Evolutionary conservation across 2,329 filamentous ascomycete species (phyloP).

Genomic region (Purpureocillium lavendulum): DNA sequence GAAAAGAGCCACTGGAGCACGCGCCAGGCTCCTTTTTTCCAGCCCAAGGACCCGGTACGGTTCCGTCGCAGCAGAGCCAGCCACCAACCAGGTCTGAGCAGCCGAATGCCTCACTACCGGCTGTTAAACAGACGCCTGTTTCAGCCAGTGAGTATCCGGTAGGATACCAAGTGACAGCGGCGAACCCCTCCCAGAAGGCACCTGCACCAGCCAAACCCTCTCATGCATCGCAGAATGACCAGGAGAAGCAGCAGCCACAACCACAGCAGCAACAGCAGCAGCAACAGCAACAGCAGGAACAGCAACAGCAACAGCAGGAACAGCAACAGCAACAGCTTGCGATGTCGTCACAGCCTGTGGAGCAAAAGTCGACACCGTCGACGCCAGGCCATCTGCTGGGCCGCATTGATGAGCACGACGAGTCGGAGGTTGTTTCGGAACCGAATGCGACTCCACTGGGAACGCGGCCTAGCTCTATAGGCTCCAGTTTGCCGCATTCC

Average conservation of each 20-base stretch:
- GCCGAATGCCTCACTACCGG: neutral
- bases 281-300: no score
- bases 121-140: neutral
- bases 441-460: neutral
- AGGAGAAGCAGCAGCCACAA: neutral
- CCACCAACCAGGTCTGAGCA: neutral
- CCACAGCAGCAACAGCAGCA: no score
- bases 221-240: neutral
- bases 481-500: slow-evolving; percentile 3
- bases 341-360: neutral
- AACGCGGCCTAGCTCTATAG: slow-evolving; percentile 1
- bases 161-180: slow-evolving; percentile 1
- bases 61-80: neutral
- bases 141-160: slow-evolving; percentile 3
- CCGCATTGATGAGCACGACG: slow-evolving; percentile 11
- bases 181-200: neutral
- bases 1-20: slow-evolving; percentile 2
- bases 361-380: neutral
- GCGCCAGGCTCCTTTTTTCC: slow-evolving; percentile 3
- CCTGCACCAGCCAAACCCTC: neutral
- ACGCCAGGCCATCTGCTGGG: slow-evolving; percentile 6
- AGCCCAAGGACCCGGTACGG: neutral
- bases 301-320: no score
- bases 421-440: slow-evolving; percentile 1
- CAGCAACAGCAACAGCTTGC: no score